Evolutionary conservation across 192 early-diverging fungal species (phyloP).

Genomic region (Coemansia pectinata): DNA sequence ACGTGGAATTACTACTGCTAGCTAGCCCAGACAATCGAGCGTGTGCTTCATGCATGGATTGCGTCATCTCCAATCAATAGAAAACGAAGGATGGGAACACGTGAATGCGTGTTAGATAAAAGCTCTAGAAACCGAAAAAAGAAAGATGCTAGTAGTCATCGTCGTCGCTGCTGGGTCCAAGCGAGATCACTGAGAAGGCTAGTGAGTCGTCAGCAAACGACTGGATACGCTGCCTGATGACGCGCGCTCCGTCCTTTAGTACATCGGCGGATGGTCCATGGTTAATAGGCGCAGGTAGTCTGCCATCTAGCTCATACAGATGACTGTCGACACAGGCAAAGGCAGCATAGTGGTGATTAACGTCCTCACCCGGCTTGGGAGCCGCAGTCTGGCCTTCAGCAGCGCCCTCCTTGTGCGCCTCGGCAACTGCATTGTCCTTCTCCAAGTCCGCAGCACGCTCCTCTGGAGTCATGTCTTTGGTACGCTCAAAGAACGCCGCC

Average conservation of each 20-base stretch:
- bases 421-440: slow-evolving; percentile 56
- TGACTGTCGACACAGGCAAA: slow-evolving; percentile 76
- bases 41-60: slow-evolving; percentile 5
- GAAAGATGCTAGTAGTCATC: neutral
- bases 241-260: slow-evolving; percentile 43
- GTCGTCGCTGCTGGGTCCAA: slow-evolving; percentile 15
- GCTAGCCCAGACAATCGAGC: neutral
- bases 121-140: neutral
- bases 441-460: slow-evolving; percentile 78
- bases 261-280: slow-evolving; percentile 70
- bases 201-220: slow-evolving; percentile 10
- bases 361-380: slow-evolving; percentile 70
- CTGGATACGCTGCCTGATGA: slow-evolving; percentile 25
- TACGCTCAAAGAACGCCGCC: slow-evolving; percentile 65
- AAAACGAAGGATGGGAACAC: neutral
- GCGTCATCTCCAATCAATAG: neutral
- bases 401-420: slow-evolving; percentile 59
- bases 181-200: slow-evolving; percentile 33
- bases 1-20: neutral
- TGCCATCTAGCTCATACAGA: slow-evolving; percentile 89
- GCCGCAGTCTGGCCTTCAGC: slow-evolving; percentile 68
- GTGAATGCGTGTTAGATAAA: neutral
- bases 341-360: slow-evolving; percentile 86
- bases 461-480: slow-evolving; percentile 62
- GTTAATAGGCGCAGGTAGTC: slow-evolving; percentile 78